phyloP scores from a whole-genome alignment of 202 grass and related monocot genomes.

The Alloteropsis angusta region DNA sequence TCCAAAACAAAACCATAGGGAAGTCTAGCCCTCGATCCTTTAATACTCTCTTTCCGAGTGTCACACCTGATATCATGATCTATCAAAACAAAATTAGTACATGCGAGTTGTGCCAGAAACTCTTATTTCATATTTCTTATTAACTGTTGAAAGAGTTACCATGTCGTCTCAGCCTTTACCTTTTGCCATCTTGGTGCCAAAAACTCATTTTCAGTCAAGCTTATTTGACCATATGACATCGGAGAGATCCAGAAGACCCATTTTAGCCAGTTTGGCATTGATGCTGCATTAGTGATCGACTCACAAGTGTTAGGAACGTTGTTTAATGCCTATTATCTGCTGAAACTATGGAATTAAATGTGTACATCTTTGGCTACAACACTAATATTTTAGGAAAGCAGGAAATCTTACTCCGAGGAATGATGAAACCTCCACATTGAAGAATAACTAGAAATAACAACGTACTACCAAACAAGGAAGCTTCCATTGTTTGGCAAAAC shows the following conservation, averaged over 20 bases:
- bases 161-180: constrained; percentile 14
- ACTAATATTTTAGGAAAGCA: not conserved
- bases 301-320: too few species aligned
- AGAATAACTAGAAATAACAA: not conserved
- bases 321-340: too few species aligned
- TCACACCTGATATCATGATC: constrained; percentile 19
- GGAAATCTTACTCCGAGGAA: constrained; percentile 27
- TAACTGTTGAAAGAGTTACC: too few species aligned
- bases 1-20: constrained; percentile 49
- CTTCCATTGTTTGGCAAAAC: constrained; percentile 30
- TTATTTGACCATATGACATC: constrained; percentile 64
- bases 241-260: constrained; percentile 79
- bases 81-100: not conserved
- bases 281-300: constrained; percentile 10
- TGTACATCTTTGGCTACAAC: too few species aligned
- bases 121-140: too few species aligned
- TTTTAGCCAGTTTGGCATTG: constrained; percentile 61
- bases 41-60: constrained; percentile 33
- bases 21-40: constrained; percentile 54
- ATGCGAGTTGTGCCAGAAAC: not conserved
- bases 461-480: not conserved
- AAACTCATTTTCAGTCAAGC: constrained; percentile 63
- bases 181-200: constrained; percentile 62
- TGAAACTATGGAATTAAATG: too few species aligned
- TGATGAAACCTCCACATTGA: constrained; percentile 37